Base-by-base conservation (phyloP, 2,329 filamentous ascomycete species). In the Botrytis paeoniae region DNA sequence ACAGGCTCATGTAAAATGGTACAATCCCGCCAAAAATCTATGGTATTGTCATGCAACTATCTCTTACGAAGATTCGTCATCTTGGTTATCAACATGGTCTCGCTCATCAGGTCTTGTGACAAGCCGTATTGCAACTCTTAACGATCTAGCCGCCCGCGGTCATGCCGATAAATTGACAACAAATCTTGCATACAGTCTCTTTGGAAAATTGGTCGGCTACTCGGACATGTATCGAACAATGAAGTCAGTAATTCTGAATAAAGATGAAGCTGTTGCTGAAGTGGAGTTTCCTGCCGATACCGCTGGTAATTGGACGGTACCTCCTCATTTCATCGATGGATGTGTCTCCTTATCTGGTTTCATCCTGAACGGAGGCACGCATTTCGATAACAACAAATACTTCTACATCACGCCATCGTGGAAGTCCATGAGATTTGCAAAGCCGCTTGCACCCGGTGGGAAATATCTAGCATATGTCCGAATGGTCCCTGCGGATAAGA, bases 131-230 rank as follows among this genome's bases (percentile, higher is more conserved):
- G 60, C 62, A 20, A 14, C 37, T 39, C 35, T 57, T 8, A 29
- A 29, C 3, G 51, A 57, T 29, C n/a, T 57, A 18, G 51, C 51
- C 14, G 14, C 51, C 57, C 20, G 39, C 51, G 51, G 51, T 29
- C n/a, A 41, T 37, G 39, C 32, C 8, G 32, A 63, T 35, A 35
- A 63, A 37, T 25, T 63, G 14, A 25, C 39, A 63, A 89, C 91
- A 32, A 91, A 90, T 48, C 16, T 93, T 83, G 90, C 91, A 25
- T 95, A 95, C 86, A 94, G 93, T 83, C 86, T 91, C 71, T 86
- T 86, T 76, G 83, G 83, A 51, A 83, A 85, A 59, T 81, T 89
- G 0, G 87, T 89, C 7, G 85, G 88, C 77, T 90, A 89, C 75
- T 82, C 83, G 22, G 80, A 77, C 6, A 82, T 83, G 35, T 90